A percentile compares a stretch with the other conserved stretches of the same genome.
Evolutionary conservation across 116 monocot species (phyloP).

Genomic region (Posidonia oceanica): DNA sequence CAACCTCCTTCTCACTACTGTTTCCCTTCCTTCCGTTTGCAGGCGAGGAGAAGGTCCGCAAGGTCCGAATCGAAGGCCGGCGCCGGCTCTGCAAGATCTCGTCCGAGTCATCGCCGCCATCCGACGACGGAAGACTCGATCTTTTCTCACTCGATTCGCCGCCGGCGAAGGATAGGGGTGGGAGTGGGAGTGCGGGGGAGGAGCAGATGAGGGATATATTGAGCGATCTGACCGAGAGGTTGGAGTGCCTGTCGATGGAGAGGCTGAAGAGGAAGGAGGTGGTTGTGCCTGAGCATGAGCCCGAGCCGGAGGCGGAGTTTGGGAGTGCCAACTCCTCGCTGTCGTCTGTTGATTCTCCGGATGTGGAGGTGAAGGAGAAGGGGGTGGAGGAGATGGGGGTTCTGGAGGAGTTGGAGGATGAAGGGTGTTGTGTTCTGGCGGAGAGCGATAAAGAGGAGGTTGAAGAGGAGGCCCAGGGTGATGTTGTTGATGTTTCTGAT

Average conservation of each 20-base stretch:
- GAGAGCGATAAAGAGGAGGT: not conserved
- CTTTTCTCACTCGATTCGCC: constrained; percentile 18
- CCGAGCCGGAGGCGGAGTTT: constrained; percentile 11
- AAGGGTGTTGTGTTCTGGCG: constrained; percentile 16
- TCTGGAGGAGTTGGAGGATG: constrained; percentile 5
- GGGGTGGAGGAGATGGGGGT: not conserved
- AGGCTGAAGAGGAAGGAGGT: constrained; percentile 16
- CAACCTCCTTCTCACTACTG: not conserved
- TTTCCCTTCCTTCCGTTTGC: not conserved
- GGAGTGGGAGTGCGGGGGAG: constrained; percentile 1
- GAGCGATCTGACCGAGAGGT: constrained; percentile 49
- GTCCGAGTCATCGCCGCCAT: not conserved
- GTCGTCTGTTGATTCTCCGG: constrained; percentile 11
- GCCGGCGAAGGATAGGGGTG: not conserved
- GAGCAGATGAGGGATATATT: constrained; percentile 58
- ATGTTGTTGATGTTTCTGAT: not conserved
- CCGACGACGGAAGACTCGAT: not conserved
- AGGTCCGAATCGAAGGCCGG: constrained; percentile 67
- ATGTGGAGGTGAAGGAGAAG: constrained; percentile 4
- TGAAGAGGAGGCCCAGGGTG: not conserved
- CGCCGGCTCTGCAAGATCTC: constrained; percentile 86
- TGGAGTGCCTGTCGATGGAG: constrained; percentile 71
- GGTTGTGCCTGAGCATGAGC: constrained; percentile 9
- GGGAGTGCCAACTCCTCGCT: constrained; percentile 39
- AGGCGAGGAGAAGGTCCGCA: constrained; percentile 35